Evolutionary conservation across 78 protist genomes (phyloP), one percentile per base, ranked within the genome.

Genomic region (Dictyostelium capitatum): DNA sequence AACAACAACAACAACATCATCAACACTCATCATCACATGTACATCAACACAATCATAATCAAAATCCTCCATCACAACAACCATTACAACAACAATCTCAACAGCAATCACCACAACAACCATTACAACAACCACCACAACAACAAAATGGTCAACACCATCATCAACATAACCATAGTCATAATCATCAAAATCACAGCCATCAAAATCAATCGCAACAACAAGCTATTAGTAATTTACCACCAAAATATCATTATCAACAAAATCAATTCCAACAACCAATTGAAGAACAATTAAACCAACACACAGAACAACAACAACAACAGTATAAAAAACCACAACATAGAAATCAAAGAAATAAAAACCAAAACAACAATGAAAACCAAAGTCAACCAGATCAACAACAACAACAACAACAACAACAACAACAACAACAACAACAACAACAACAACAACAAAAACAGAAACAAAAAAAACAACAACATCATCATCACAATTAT

Each of bases 271-370:
- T 23, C 6, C 80, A 46, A 73, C 80, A 73, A 73, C 59, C 54
- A 47, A 19, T 15, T 43, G 56, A 73, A 73, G 30, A 32, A 47
- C 80, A 32, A 73, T 56, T 43, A 73, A 50, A 15, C 4, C 17
- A 67, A 30, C 41, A 25, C 28, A 12, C n/a, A 30, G 5, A 28
- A 2, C 15, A 23, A 30, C 78, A 43, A 43, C 5, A 4, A 2
- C 47, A 30, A 72, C 48, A 72, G n/a, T n/a, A n/a, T n/a, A n/a
- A 72, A 15, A 9, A 46, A 72, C 53, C 78, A 72, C 80, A 73
- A 73, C 30, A 41, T n/a, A 9, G 14, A 47, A n/a, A 74, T 6
- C 80, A 74, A 74, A 30, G 51, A n/a, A 20, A 50, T 47, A 19
- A 48, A 10, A 15, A 11, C 2, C 43, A 74, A 19, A 41, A 9